Evolutionary conservation across 2,329 filamentous ascomycete genomes (phyloP).

Genomic region (Diaporthe aspalathi): DNA sequence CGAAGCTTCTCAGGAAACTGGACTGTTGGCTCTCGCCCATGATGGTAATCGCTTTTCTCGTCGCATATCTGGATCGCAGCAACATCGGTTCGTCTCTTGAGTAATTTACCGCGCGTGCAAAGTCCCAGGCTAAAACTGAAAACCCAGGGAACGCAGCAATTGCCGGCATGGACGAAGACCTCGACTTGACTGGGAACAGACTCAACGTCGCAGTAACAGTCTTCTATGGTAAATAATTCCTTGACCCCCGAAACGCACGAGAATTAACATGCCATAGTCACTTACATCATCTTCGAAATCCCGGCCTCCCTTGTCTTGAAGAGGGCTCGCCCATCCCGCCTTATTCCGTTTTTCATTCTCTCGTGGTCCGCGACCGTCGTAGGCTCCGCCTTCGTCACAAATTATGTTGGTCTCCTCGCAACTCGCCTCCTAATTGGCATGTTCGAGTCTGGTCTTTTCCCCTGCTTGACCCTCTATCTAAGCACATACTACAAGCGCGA

Average conservation of each 20-base stretch:
- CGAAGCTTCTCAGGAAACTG: slow-evolving; percentile 71
- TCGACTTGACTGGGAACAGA: slow-evolving; percentile 69
- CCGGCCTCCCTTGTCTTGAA: slow-evolving; percentile 74
- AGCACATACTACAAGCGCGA: slow-evolving; percentile 43
- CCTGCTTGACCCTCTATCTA: slow-evolving; percentile 43
- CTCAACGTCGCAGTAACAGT: slow-evolving; percentile 77
- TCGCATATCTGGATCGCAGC: slow-evolving; percentile 79
- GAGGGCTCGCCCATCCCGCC: slow-evolving; percentile 71
- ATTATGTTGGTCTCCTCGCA: slow-evolving; percentile 72
- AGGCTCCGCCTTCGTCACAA: slow-evolving; percentile 68
- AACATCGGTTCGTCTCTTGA: slow-evolving; percentile 73
- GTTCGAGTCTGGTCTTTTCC: slow-evolving; percentile 44
- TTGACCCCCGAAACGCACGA: background rate
- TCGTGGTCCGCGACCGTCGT: slow-evolving; percentile 69
- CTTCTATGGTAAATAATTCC: slow-evolving; percentile 59
- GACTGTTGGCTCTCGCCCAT: slow-evolving; percentile 73
- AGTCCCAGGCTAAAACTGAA: background rate
- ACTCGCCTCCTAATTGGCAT: slow-evolving; percentile 51
- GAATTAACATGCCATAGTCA: slow-evolving; percentile 50
- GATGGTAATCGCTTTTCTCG: slow-evolving; percentile 76
- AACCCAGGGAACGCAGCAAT: slow-evolving; percentile 66
- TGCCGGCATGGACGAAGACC: slow-evolving; percentile 71
- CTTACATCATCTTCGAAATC: slow-evolving; percentile 71
- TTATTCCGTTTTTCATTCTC: slow-evolving; percentile 73
- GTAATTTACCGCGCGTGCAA: background rate